Evolutionary conservation across 2,329 filamentous ascomycete genomes (phyloP).

Genomic region (Moelleriella libera): DNA sequence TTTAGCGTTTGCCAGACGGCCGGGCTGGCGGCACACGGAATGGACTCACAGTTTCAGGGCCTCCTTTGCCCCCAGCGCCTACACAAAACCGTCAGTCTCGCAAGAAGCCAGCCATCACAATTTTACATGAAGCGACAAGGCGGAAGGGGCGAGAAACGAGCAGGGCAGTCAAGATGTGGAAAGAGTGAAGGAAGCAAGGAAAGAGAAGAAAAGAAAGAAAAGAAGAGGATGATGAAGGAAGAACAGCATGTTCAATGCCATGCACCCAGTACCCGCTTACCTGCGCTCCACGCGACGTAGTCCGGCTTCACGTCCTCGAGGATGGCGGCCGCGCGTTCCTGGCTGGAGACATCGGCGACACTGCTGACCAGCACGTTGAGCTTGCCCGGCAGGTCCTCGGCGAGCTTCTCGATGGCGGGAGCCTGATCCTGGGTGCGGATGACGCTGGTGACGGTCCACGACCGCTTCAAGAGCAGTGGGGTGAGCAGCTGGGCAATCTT

Average conservation of each 20-base stretch:
- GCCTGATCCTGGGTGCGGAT: slow-evolving; percentile 61
- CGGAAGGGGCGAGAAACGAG: too few species aligned
- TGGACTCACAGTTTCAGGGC: slow-evolving; percentile 27
- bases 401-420: slow-evolving; percentile 46
- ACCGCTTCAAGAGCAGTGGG: slow-evolving; percentile 57
- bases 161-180: too few species aligned
- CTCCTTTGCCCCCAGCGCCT: slow-evolving; percentile 48
- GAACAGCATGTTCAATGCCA: too few species aligned
- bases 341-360: slow-evolving; percentile 54
- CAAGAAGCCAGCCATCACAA: not conserved
- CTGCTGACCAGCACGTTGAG: slow-evolving; percentile 57
- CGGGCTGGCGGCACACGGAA: too few species aligned
- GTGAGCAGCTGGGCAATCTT: slow-evolving; percentile 64
- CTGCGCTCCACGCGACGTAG: slow-evolving; percentile 56
- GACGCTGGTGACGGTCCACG: slow-evolving; percentile 66
- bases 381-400: slow-evolving; percentile 42
- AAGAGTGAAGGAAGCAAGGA: too few species aligned
- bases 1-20: not conserved
- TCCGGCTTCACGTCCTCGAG: slow-evolving; percentile 47
- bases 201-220: too few species aligned
- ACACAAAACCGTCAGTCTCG: not conserved
- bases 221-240: not conserved
- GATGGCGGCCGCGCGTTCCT: slow-evolving; percentile 46
- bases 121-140: too few species aligned
- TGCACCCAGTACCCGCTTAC: slow-evolving; percentile 18